Base-by-base conservation (phyloP, 345 rosid species). In the Atalantia buxifolia region DNA sequence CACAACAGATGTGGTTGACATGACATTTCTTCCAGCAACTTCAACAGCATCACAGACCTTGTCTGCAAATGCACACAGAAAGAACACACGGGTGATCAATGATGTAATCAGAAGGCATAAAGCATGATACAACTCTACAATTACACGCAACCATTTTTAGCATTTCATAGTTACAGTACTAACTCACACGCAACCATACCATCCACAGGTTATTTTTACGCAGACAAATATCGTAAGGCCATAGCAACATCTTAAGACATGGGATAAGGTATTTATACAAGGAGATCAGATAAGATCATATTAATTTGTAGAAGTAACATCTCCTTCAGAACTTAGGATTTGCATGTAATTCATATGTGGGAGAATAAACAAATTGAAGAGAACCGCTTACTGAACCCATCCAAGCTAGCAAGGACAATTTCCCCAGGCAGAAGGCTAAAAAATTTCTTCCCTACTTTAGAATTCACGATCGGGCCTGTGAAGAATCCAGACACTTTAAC, bases 11-110 rank as follows among this genome's bases (percentile, higher is more conserved):
- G 97, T 84, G 22, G 98, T 95, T 38, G 94, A 92, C 98, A 95
- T 87, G 59, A 93, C 95, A 81, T 90, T 93, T 88, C 81, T 93
- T 74, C 98, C 99, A 45, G 98, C 90, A 75, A 93, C 95, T 86
- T 95, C 97, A 83, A 89, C 89, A 36, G 99, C 99, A 83, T 95
- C 98, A 31, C 90, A 94, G 30, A 92, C 88, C 86, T 91, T 95
- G 83, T 87, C 95, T 91, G 82, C 76, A 77, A 42, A 64, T 6
- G 45, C 36, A 76, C 56, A 66, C 56, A 67, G 4, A 66, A 66
- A 66, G 48, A 66, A 66, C 38, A 72, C 56, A 56, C 19, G 18
- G 33, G 40, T 9, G 7, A 25, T 66, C 55, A 55, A n/a, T 66
- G n/a, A 7, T 3, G 38, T 65, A 56, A 65, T 72, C 25, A 76